Percentiles rank a stretch among this genome's conserved stretches.
phyloP scores from a whole-genome alignment of 164 flowering plant genomes.

The Nymphaea thermarum region DNA sequence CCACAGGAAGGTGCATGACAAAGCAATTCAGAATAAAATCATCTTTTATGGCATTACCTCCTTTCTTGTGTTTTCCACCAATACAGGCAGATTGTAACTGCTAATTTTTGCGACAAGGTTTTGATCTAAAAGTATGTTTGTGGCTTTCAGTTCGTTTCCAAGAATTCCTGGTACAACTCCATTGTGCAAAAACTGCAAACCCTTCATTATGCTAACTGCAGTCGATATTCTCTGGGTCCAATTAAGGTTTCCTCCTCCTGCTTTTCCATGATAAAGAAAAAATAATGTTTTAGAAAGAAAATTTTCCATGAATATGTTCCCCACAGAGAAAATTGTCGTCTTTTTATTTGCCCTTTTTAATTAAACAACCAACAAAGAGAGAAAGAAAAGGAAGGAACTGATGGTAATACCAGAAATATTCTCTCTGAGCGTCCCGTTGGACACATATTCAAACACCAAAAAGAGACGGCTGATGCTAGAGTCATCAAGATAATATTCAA shows the following conservation, averaged over 20 bases:
- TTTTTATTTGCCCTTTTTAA: background rate
- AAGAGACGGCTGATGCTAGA: constrained; percentile 83
- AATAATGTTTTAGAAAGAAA: too few species aligned
- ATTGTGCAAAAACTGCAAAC: constrained; percentile 79
- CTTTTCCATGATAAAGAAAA: too few species aligned
- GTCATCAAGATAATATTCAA: constrained; percentile 86
- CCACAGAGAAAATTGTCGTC: background rate
- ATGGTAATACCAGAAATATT: constrained; percentile 55
- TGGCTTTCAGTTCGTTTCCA: constrained; percentile 59
- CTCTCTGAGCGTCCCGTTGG: constrained; percentile 67
- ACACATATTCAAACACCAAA: constrained; percentile 73
- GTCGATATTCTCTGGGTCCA: constrained; percentile 86
- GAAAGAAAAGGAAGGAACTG: background rate
- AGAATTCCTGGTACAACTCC: constrained; percentile 81
- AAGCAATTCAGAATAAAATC: background rate
- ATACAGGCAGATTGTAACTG: constrained; percentile 73
- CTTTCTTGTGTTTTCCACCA: constrained; percentile 34
- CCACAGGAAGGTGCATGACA: too few species aligned
- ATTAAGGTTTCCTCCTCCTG: constrained; percentile 25
- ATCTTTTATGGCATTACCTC: constrained; percentile 3
- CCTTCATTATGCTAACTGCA: constrained; percentile 77
- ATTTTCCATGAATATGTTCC: background rate
- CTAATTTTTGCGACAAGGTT: constrained; percentile 74
- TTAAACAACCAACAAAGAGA: too few species aligned
- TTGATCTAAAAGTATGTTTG: constrained; percentile 69